A percentile compares a stretch with the other conserved stretches of the same genome.
These are phyloP conservation scores for Chlamydomonas schloesseri DNA, from an alignment of 139 green algal genomes.

Conservation along the genomic window DNA sequence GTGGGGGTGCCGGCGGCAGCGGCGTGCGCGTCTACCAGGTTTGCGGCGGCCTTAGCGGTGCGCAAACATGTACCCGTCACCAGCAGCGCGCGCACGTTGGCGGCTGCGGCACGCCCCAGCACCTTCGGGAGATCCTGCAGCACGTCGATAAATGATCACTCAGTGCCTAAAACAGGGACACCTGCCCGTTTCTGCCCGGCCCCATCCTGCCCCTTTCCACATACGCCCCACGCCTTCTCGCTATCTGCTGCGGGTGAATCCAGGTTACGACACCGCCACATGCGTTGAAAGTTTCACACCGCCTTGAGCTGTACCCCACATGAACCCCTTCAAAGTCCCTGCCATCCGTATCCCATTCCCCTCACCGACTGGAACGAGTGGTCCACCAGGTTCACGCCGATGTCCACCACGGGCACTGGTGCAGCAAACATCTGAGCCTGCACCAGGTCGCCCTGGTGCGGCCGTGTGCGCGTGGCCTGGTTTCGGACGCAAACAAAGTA, in stretches of 20 bases:
- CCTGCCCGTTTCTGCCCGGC: no score
- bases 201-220: no score
- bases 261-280: no score
- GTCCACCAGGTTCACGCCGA: conserved; percentile 77
- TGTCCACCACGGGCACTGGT: conserved; percentile 65
- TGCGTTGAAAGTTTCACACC: no score
- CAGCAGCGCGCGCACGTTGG: conserved; percentile 54
- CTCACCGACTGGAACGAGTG: conserved; percentile 56
- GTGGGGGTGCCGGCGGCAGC: neutral
- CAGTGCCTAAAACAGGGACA: no score
- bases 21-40: conserved; percentile 43
- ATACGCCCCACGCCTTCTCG: no score
- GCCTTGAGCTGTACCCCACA: no score
- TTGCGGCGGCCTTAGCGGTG: conserved; percentile 46
- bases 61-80: conserved; percentile 67
- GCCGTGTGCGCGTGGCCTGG: neutral
- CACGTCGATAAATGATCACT: no score
- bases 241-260: no score
- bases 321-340: no score
- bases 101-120: conserved; percentile 54
- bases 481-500: no score
- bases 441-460: conserved; percentile 54
- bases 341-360: no score
- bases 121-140: conserved; percentile 70
- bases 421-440: conserved; percentile 14